Base-by-base conservation (phyloP, 2,329 filamentous ascomycete species). In the Dendryphion nanum region DNA sequence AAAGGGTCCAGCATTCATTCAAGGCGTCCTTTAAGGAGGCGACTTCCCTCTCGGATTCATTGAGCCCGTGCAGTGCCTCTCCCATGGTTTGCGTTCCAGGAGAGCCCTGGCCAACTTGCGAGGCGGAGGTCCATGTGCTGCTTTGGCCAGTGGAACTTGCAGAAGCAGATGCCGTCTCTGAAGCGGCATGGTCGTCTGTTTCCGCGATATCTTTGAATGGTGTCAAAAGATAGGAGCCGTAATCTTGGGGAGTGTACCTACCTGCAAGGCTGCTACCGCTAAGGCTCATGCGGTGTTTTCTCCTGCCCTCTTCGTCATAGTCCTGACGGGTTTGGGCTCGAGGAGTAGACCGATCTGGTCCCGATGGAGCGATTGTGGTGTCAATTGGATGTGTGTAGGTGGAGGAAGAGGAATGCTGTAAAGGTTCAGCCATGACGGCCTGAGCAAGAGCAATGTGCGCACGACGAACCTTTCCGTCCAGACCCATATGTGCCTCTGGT, bases 1-100 rank as follows among this genome's bases (percentile, higher is more conserved):
- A 96, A 12, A 96, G 71, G 1, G 85, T 94, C 90, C 90, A 96
- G 66, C 89, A 95, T 69, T 95, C 88, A 45, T 85, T 81, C 13
- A 96, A 73, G 2, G 89, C 88, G 19, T 80, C 81, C 45, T 80
- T 81, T n/a, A 95, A 71, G 6, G 85, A 83, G 18, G 68, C 71
- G 17, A 87, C 72, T 53, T 89, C 83, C 35, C 75, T 72, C 38
- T 80, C 72, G n/a, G 77, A 73, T 39, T 78, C 72, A 43, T 77
- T 78, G 20, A 75, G 74, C 55, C 75, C 74, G 31, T 78, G 71
- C 39, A 82, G 75, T 19, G 74, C 73, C 40, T 83, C 63, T 15
- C 65, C 67, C 61, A 71, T 70, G 5, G 58, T 66, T 32, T 65
- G 64, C 4, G 63, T 37, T 33, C 41, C 21, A 40, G 46, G 35